Base-by-base conservation (phyloP, 1,284 basidiomycete genomes). In the Ceratobasidium theobromae region DNA sequence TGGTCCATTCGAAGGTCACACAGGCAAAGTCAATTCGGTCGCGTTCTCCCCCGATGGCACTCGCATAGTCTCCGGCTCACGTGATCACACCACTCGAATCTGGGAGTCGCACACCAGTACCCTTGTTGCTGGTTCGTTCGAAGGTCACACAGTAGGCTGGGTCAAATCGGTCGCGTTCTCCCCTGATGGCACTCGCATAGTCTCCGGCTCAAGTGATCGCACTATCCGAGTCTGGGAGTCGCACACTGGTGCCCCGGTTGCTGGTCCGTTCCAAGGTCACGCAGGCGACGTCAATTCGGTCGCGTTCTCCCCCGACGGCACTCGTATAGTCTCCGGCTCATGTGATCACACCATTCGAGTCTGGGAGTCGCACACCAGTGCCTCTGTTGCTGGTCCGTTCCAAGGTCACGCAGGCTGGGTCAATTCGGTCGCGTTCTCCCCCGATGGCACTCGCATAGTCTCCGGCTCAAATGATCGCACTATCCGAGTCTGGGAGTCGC, bases 201-300 rank as follows among this genome's bases (percentile, higher is more conserved):
- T 35, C 9, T 69, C 68, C 12, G 66, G 66, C 3, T 69, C 57
- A 16, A 23, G 25, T 16, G 68, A 69, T 48, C 28, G 53, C 25
- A 64, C 48, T 6, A 32, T 69, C 11, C 55, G 57, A n/a, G 1
- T 69, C 3, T 69, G 68, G 68, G n/a, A n/a, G n/a, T n/a, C n/a
- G n/a, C n/a, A n/a, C n/a, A n/a, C n/a, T n/a, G n/a, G n/a, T n/a
- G n/a, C n/a, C n/a, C n/a, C n/a, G n/a, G n/a, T n/a, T n/a, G n/a
- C n/a, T n/a, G n/a, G n/a, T n/a, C n/a, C n/a, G n/a, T n/a, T n/a
- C n/a, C n/a, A n/a, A n/a, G 35, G 16, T 38, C 16, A 16, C 35
- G 35, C 9, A 8, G 16, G 8, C 23, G 1, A 6, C 3, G 53
- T 66, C 18, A 27, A n/a, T 9, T 60, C 38, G 12, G 53, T 60